Conservation (phyloP, 2,329 filamentous ascomycete genomes). For the Alternaria tenuissima region DNA sequence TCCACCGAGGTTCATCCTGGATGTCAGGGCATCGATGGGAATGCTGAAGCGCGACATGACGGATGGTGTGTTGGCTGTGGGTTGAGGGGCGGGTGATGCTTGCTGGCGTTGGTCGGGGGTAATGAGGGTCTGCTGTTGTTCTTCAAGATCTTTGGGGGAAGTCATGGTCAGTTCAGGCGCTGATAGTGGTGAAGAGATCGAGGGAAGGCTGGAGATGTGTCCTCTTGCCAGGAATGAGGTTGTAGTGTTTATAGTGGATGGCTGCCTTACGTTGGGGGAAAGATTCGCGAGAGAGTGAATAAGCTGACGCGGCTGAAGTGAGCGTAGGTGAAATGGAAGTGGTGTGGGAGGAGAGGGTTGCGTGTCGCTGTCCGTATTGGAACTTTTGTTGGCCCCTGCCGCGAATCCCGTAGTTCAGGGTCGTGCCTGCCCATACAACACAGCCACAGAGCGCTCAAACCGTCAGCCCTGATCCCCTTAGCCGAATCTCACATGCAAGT, state of each 20-base stretch:
- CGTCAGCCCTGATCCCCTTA: conserved; percentile 3
- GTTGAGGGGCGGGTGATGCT: conserved; percentile 12
- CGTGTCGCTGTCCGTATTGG: conserved; percentile 5
- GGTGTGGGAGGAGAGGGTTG: conserved; percentile 14
- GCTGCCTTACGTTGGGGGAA: conserved; percentile 40
- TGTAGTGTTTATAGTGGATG: conserved; percentile 25
- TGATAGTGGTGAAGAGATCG: conserved; percentile 11
- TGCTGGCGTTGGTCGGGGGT: conserved; percentile 26
- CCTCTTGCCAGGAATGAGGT: conserved; percentile 25
- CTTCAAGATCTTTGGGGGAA: conserved; percentile 38
- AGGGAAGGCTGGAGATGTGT: conserved; percentile 37
- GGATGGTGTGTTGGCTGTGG: conserved; percentile 16
- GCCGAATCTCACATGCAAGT: conserved; percentile 20
- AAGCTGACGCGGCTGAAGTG: conserved; percentile 37
- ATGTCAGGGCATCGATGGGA: conserved; percentile 89
- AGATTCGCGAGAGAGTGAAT: conserved; percentile 19
- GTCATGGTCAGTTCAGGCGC: conserved; percentile 43
- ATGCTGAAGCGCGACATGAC: conserved; percentile 90
- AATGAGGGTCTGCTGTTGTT: conserved; percentile 39
- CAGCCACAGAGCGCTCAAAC: conserved; percentile 20
- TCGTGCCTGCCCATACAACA: conserved; percentile 11
- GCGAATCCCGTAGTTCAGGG: conserved; percentile 24
- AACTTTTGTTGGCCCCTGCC: conserved; percentile 25
- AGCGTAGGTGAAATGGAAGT: conserved; percentile 12
- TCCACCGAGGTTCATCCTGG: conserved; percentile 83